Percentiles rank a stretch among this genome's conserved stretches.
Evolutionary conservation across 73 alveolate species (phyloP).

Genomic region (Paramecium tetraurelia): DNA sequence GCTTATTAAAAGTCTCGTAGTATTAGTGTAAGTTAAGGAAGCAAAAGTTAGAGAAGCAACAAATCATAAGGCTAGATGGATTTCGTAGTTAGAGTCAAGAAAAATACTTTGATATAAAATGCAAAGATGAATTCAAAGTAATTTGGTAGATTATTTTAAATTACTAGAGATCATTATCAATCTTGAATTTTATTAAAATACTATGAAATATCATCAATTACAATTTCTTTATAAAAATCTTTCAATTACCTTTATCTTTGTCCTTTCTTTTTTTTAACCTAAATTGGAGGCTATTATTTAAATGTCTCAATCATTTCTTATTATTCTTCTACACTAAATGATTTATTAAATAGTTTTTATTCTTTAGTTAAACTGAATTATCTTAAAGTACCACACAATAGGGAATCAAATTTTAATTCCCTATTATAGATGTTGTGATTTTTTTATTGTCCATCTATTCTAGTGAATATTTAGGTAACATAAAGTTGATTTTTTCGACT

Average conservation of each 20-base stretch:
- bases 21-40: not conserved
- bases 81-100: not conserved
- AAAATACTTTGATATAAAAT: not conserved
- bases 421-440: not conserved
- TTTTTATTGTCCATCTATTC: not conserved
- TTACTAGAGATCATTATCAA: not conserved
- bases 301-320: not conserved
- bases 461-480: not conserved
- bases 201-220: not conserved
- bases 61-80: not conserved
- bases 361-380: not conserved
- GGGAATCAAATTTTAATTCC: not conserved
- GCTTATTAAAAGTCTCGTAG: not conserved
- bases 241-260: not conserved
- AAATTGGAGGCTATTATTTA: not conserved
- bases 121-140: not conserved
- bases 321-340: not conserved
- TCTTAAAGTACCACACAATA: not conserved
- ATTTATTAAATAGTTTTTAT: not conserved
- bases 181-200: not conserved
- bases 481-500: not conserved
- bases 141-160: not conserved
- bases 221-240: not conserved
- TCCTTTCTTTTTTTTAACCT: not conserved
- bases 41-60: not conserved